Evolutionary conservation across 441 rosid species (phyloP).

Genomic region (Corymbia citriodora): DNA sequence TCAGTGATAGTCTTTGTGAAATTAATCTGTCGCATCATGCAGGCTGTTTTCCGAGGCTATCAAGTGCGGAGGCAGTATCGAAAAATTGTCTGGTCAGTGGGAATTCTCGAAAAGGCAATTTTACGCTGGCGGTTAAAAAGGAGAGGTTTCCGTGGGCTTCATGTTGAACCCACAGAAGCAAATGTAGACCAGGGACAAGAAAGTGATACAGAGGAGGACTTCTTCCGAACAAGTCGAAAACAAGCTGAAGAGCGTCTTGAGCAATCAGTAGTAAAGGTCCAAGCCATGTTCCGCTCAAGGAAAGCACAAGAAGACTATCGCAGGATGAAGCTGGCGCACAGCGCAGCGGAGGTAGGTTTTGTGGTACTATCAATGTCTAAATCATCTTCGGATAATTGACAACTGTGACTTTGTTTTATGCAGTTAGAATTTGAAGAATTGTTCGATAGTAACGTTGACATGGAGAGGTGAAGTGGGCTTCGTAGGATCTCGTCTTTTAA

Average conservation of each 20-base stretch:
- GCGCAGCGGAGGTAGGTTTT: slow-evolving; percentile 59
- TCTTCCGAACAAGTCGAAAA: slow-evolving; percentile 63
- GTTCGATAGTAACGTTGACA: background rate
- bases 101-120: slow-evolving; percentile 87
- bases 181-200: slow-evolving; percentile 20
- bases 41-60: slow-evolving; percentile 86
- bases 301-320: slow-evolving; percentile 87
- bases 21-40: slow-evolving; percentile 5
- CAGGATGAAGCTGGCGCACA: slow-evolving; percentile 71
- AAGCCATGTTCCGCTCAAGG: slow-evolving; percentile 97
- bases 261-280: slow-evolving; percentile 80
- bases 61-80: slow-evolving; percentile 79
- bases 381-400: background rate
- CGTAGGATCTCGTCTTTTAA: background rate
- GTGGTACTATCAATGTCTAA: background rate
- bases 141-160: slow-evolving; percentile 90
- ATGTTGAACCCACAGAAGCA: slow-evolving; percentile 28
- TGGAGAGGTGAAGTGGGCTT: slow-evolving; percentile 15
- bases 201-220: slow-evolving; percentile 67
- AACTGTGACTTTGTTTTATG: background rate
- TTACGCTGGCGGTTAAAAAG: slow-evolving; percentile 95
- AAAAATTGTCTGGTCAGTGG: slow-evolving; percentile 92
- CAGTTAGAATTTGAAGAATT: slow-evolving; percentile 54
- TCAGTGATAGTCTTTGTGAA: background rate
- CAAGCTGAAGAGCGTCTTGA: slow-evolving; percentile 94